Percentiles rank a stretch among this genome's conserved stretches.
phyloP scores from a whole-genome alignment of 352 stramenopile genomes.

The Pythium vanterpoolii region DNA sequence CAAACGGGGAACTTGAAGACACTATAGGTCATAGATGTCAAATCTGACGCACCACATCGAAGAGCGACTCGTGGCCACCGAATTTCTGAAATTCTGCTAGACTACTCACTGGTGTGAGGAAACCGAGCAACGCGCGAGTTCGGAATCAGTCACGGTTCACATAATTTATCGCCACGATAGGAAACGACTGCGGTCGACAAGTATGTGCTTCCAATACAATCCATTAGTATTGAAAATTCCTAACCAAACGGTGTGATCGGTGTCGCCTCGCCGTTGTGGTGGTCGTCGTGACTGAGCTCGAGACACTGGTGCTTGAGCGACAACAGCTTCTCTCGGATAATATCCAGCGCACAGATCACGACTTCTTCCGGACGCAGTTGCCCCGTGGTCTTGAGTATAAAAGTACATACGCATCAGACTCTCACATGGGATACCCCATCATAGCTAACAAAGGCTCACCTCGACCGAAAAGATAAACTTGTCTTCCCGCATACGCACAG shows the following conservation, averaged over 20 bases:
- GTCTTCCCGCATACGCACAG: slow-evolving; percentile 85
- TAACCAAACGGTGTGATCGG: slow-evolving; percentile 85
- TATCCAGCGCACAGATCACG: slow-evolving; percentile 81
- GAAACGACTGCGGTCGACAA: not conserved
- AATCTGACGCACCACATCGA: not conserved
- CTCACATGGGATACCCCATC: too few relatives aligned
- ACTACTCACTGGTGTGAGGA: too few relatives aligned
- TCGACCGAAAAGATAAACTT: slow-evolving; percentile 97
- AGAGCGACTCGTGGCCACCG: too few relatives aligned
- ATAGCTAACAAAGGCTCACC: slow-evolving; percentile 27
- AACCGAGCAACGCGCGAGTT: too few relatives aligned
- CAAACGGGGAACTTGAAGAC: too few relatives aligned
- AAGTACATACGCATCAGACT: not conserved
- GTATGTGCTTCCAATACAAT: too few relatives aligned
- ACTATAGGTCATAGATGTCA: too few relatives aligned
- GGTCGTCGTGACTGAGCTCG: slow-evolving; percentile 80
- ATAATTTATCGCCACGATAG: not conserved
- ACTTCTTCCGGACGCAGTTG: slow-evolving; percentile 83
- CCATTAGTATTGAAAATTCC: not conserved
- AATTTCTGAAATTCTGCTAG: too few relatives aligned
- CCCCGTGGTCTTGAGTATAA: slow-evolving; percentile 60
- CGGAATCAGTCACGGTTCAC: too few relatives aligned
- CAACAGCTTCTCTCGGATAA: slow-evolving; percentile 85
- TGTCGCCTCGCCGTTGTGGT: slow-evolving; percentile 28
- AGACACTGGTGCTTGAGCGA: slow-evolving; percentile 85